Base-by-base conservation (phyloP, 176 grass and related monocot genomes). In the Typha latifolia region DNA sequence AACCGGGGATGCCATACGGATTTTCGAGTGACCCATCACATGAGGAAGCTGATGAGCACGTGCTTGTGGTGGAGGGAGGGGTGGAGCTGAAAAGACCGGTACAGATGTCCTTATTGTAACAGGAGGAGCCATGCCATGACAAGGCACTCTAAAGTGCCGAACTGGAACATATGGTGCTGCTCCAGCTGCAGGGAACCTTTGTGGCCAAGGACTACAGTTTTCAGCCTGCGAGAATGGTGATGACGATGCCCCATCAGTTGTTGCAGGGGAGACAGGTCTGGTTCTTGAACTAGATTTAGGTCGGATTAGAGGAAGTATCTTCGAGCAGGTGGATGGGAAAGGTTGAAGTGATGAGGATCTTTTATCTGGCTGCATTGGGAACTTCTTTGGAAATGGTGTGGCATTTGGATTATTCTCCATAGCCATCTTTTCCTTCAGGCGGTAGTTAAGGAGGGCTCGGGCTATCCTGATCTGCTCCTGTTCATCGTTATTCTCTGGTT, bases 381-480 rank as follows among this genome's bases (percentile, higher is more conserved):
- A 99, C 79, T 94, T 99, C 79, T 87, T 90, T 16, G 95, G 95
- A 21, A 99, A 99, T 55, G 89, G 89, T 12, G 86, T 84, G 56
- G 82, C 89, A 63, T 87, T 66, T 12, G 89, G 95, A 76, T 99
- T 90, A 66, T 84, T 80, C 19, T 79, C 89, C 95, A 94, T 99
- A 3, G 95, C 86, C 49, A 90, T 94, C 71, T 85, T 99, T 57
- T 94, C 95, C 74, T 99, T 82, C n/a, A 87, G 67, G 49, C 95
- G 89, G 24, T 99, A 99, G 27, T 87, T 93, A 37, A 99, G 84
- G 51, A 99, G 84, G 67, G 95, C 95, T 73, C 95, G 81, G 49
- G 95, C 89, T 70, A 99, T 99, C 49, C 84, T 84, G 27, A 99
- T 94, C 80, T 94, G 95, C 65, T 99, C 95, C 81, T 87, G 86